A percentile compares a stretch with the other conserved stretches of the same genome.
These are phyloP conservation scores for Eucalyptus curtisii DNA, from an alignment of 345 rosid genomes.

Conservation along the genomic window DNA sequence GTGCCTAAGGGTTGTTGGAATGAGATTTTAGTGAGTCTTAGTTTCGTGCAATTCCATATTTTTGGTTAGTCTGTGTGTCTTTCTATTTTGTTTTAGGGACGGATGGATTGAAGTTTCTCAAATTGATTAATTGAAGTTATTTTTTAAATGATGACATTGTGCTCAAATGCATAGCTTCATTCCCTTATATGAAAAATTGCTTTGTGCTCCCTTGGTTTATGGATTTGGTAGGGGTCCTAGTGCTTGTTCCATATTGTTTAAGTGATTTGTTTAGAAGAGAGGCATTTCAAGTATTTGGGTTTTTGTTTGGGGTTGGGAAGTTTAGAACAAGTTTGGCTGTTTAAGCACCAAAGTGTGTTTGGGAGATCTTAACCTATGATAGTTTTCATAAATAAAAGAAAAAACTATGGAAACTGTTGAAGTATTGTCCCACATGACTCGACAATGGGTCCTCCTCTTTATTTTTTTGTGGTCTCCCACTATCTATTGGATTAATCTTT, in stretches of 20 bases:
- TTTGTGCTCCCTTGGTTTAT: neutral
- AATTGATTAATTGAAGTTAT: neutral
- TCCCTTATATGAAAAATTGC: neutral
- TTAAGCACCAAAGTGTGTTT: neutral
- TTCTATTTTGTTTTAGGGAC: neutral
- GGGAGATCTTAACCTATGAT: neutral
- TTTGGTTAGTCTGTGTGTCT: neutral
- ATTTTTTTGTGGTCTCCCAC: too few relatives aligned
- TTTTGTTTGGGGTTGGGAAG: too few relatives aligned
- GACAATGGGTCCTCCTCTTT: too few relatives aligned
- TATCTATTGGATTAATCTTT: too few relatives aligned
- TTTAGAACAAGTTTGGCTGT: neutral
- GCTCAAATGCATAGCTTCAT: neutral
- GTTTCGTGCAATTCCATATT: neutral
- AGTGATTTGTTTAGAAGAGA: neutral
- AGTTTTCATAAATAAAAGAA: neutral
- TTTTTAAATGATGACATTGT: neutral
- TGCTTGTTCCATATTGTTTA: neutral
- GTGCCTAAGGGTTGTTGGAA: neutral
- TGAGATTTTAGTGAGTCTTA: neutral
- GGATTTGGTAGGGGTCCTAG: neutral
- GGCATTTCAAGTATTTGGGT: neutral
- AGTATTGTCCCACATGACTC: too few relatives aligned
- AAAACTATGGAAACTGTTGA: neutral
- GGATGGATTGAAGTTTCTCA: neutral